Evolutionary conservation across 192 early-diverging fungal genomes (phyloP), one percentile per base, ranked within the genome.

Genomic region (Backusella sp.): DNA sequence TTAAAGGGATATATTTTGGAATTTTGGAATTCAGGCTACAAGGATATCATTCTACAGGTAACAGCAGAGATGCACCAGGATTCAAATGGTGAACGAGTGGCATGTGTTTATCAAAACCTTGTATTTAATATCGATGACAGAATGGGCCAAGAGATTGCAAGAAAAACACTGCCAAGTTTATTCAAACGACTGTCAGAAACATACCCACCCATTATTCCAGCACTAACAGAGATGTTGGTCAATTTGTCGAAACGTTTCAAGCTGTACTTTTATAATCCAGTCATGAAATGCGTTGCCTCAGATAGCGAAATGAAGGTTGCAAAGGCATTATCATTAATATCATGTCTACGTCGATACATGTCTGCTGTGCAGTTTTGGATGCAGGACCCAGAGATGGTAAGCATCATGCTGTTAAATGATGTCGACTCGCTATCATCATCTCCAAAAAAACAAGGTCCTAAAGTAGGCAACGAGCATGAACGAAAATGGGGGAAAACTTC

Each of bases 341-440:
- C 83, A 0, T 85, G 79, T 35, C 66, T 90, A 9, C 78, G 83
- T 21, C 76, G 72, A 15, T 84, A 90, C 66, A 76, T 90, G 39
- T 75, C 79, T 19, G 73, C 81, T 4, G 84, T 90, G 23, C 84
- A 88, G 75, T 70, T 88, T 28, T 90, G 85, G 70, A 88, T 90
- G 87, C 76, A 80, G 39, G 88, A 90, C 73, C 70, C 74, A 1
- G 88, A 88, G 69, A 82, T 90, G 83, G 83, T 90, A 17, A 82
- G 72, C 71, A 84, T 88, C 4, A 76, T 88, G 39, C 73, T 87
- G 3, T 77, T 90, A 67, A 87, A 84, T 17, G 87, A 88, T 76
- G 84, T 89, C 41, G 59, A 56, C 77, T 77, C 46, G 46, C 70
- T 72, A 76, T 75, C 23, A 41, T 72, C 17, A 26, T 26, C 66